Percentiles rank a stretch among this genome's conserved stretches.
Evolutionary conservation across 1,139 yeast genomes (phyloP).

Genomic region (Zhuliangozyma parablackwelliae): DNA sequence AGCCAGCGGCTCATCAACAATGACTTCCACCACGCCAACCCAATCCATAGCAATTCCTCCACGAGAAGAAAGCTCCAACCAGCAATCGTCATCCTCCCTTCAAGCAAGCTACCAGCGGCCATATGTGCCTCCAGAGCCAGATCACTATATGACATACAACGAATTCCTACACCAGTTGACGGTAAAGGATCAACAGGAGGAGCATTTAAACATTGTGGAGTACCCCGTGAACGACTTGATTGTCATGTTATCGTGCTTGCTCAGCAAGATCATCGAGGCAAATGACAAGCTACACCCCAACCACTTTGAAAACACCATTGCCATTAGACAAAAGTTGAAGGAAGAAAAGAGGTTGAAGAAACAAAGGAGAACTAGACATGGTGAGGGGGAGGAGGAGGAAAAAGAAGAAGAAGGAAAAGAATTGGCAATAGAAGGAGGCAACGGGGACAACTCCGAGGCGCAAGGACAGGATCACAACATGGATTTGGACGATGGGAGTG

Average conservation of each 20-base stretch:
- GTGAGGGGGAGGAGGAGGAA: constrained; percentile 11
- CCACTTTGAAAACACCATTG: constrained; percentile 53
- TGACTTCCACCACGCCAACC: constrained; percentile 4
- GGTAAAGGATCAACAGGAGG: constrained; percentile 28
- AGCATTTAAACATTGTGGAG: constrained; percentile 74
- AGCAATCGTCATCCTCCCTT: constrained; percentile 4
- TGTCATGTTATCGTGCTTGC: constrained; percentile 76
- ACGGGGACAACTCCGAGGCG: too few species aligned
- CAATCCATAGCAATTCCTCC: constrained; percentile 3
- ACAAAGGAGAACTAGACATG: constrained; percentile 11
- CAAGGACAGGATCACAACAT: constrained; percentile 5
- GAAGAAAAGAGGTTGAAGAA: constrained; percentile 29
- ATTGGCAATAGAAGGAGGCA: too few species aligned
- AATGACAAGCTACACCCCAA: constrained; percentile 81
- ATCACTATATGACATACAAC: constrained; percentile 42
- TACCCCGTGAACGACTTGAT: constrained; percentile 80
- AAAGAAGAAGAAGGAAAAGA: constrained; percentile 7
- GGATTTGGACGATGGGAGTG: constrained; percentile 11
- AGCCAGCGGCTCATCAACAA: constrained; percentile 7
- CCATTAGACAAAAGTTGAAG: constrained; percentile 41
- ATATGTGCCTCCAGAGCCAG: constrained; percentile 27
- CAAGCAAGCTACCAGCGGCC: constrained; percentile 4
- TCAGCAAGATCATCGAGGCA: constrained; percentile 87
- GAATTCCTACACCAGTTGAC: constrained; percentile 37
- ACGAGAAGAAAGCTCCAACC: not conserved